These are phyloP conservation scores for Wallacemonas sp. DNA, from an alignment of 208 protist genomes.

Conservation along the genomic window DNA sequence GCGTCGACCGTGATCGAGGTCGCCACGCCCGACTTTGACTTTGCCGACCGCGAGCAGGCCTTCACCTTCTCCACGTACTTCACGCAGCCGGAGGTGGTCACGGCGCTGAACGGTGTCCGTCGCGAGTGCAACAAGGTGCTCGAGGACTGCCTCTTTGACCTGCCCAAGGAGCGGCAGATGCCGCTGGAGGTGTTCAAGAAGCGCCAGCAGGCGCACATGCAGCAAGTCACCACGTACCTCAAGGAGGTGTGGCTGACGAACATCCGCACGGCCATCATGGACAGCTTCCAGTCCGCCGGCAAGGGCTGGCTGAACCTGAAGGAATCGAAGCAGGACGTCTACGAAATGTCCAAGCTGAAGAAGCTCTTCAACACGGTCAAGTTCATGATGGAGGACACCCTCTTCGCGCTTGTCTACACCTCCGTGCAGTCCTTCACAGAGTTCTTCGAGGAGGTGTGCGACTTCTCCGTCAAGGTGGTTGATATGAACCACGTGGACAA, in stretches of 20 bases:
- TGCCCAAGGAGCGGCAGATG: conserved; percentile 92
- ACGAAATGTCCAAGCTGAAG: conserved; percentile 98
- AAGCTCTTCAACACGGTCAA: conserved; percentile 97
- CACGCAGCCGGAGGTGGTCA: conserved; percentile 92
- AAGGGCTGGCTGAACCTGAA: conserved; percentile 98
- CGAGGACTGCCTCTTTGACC: conserved; percentile 86
- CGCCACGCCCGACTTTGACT: conserved; percentile 60
- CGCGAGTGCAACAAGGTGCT: conserved; percentile 91
- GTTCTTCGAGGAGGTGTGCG: conserved; percentile 92
- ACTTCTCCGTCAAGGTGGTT: conserved; percentile 86
- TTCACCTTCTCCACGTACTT: conserved; percentile 95
- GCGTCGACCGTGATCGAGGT: conserved; percentile 65
- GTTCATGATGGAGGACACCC: conserved; percentile 98
- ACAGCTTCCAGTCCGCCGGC: conserved; percentile 91
- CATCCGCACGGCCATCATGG: conserved; percentile 87
- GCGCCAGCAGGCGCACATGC: conserved; percentile 83
- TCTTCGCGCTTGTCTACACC: conserved; percentile 92
- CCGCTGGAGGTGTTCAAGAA: conserved; percentile 83
- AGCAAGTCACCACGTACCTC: conserved; percentile 70
- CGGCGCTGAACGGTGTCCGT: conserved; percentile 85
- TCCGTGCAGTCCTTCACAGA: conserved; percentile 84
- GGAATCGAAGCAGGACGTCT: conserved; percentile 95
- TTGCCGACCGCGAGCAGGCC: conserved; percentile 69
- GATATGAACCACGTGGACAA: conserved; percentile 91
- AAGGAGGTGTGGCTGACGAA: conserved; percentile 91